These are phyloP conservation scores for Lactifluus subvellereus DNA, from an alignment of 768 basidiomycete genomes.

Conservation along the genomic window DNA sequence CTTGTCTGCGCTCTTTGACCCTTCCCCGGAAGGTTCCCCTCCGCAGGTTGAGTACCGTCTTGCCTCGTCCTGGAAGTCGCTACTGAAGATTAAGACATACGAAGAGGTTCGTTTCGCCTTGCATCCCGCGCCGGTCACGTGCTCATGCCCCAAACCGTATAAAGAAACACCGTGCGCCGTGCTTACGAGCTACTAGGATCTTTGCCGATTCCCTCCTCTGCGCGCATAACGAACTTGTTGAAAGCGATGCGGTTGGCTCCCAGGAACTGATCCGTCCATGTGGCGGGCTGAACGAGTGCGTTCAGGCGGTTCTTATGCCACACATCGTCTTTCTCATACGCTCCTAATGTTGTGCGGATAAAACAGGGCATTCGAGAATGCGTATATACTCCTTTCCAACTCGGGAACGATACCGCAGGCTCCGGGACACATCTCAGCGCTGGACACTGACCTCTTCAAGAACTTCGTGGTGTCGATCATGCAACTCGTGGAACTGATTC, in stretches of 20 bases:
- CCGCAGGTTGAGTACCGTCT: background rate
- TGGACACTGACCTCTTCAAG: slow-evolving; percentile 10
- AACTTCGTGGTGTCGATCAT: slow-evolving; percentile 6
- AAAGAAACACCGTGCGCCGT: background rate
- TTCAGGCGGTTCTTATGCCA: background rate
- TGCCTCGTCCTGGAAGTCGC: slow-evolving; percentile 6
- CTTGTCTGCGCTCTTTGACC: slow-evolving; percentile 2
- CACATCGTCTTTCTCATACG: background rate
- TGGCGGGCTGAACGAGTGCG: slow-evolving; percentile 7
- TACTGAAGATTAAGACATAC: slow-evolving; percentile 5
- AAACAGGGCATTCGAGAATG: slow-evolving; percentile 2
- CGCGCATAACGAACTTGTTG: slow-evolving; percentile 7
- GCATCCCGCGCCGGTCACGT: background rate
- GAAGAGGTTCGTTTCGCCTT: background rate
- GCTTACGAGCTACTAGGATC: background rate
- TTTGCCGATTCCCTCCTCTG: slow-evolving; percentile 9
- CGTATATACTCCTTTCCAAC: slow-evolving; percentile 7
- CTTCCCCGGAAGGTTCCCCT: background rate
- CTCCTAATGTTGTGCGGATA: background rate
- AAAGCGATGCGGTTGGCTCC: background rate
- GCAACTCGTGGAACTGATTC: slow-evolving; percentile 9
- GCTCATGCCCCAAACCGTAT: background rate
- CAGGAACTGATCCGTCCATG: background rate
- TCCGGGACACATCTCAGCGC: background rate
- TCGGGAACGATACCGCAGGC: background rate